These are phyloP conservation scores for Xylaria sp. DNA, from an alignment of 2,329 filamentous ascomycete species.

Conservation along the genomic window DNA sequence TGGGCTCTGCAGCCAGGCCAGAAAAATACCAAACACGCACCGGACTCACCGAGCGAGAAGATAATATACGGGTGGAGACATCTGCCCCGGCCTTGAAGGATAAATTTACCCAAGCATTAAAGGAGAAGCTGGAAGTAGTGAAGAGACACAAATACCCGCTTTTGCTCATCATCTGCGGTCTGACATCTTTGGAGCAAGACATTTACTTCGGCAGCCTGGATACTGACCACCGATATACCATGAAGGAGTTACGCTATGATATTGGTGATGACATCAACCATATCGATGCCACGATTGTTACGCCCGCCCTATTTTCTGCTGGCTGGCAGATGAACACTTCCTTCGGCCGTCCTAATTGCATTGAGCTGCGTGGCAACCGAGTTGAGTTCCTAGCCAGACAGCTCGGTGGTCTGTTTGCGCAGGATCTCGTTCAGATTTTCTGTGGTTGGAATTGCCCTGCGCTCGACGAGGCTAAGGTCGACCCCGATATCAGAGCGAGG, in stretches of 20 bases:
- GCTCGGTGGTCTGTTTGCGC: conserved; percentile 46
- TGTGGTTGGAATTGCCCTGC: conserved; percentile 42
- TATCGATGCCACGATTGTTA: conserved; percentile 41
- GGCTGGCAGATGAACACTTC: conserved; percentile 49
- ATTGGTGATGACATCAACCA: conserved; percentile 37
- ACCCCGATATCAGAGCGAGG: conserved; percentile 3
- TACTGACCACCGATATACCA: conserved; percentile 29
- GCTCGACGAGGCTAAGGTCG: conserved; percentile 36
- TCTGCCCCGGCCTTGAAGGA: conserved; percentile 34
- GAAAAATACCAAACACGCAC: background rate
- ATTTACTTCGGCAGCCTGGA: conserved; percentile 43
- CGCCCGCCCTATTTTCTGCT: conserved; percentile 47
- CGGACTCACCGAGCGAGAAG: conserved; percentile 25
- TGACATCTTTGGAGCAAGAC: conserved; percentile 47
- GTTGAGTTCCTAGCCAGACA: conserved; percentile 45
- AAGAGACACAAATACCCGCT: conserved; percentile 35
- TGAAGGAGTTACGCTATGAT: conserved; percentile 36
- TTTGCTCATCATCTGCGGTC: conserved; percentile 47
- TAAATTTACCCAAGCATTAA: conserved; percentile 40
- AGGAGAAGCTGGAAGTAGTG: conserved; percentile 34
- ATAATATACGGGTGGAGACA: conserved; percentile 43
- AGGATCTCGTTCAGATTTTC: conserved; percentile 33
- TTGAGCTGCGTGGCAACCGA: conserved; percentile 21
- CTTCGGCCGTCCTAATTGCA: conserved; percentile 34
- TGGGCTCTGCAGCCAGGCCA: conserved; percentile 31